Conservation (phyloP, 108 stramenopile species). For the Stephanodiscus minutulus region DNA sequence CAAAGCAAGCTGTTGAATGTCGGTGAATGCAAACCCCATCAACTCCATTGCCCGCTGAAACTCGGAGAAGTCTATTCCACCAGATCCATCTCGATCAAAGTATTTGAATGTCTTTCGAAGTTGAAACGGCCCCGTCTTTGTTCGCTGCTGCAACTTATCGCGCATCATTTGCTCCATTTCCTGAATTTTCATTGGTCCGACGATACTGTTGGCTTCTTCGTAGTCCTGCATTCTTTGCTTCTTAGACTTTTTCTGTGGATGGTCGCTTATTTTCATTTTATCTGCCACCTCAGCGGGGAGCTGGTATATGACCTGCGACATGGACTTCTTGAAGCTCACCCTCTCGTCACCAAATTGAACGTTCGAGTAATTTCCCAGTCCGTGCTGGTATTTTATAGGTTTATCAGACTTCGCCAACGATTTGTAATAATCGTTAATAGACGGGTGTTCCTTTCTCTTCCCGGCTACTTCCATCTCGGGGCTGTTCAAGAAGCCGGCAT, state of each 20-base stretch:
- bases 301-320: conserved; percentile 59
- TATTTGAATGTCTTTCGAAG: conserved; percentile 69
- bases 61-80: conserved; percentile 64
- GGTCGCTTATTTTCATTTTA: conserved; percentile 27
- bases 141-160: conserved; percentile 67
- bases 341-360: conserved; percentile 74
- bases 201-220: conserved; percentile 60
- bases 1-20: conserved; percentile 64
- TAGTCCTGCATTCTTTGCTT: conserved; percentile 58
- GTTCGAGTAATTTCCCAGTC: conserved; percentile 59
- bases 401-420: conserved; percentile 39
- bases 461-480: conserved; percentile 53
- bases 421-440: conserved; percentile 62
- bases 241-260: conserved; percentile 36
- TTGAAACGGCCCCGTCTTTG: conserved; percentile 68
- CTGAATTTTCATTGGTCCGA: conserved; percentile 57
- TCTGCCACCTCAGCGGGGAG: conserved; percentile 52
- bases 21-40: conserved; percentile 73
- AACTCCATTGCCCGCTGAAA: conserved; percentile 73
- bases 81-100: conserved; percentile 65
- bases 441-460: conserved; percentile 56
- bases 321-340: conserved; percentile 60
- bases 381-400: conserved; percentile 66
- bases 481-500: conserved; percentile 29
- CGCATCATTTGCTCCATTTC: conserved; percentile 77